Percentiles rank a stretch among this genome's conserved stretches.
Conservation (phyloP, 2,329 filamentous ascomycete species). For the Calonectria ilicicola region DNA sequence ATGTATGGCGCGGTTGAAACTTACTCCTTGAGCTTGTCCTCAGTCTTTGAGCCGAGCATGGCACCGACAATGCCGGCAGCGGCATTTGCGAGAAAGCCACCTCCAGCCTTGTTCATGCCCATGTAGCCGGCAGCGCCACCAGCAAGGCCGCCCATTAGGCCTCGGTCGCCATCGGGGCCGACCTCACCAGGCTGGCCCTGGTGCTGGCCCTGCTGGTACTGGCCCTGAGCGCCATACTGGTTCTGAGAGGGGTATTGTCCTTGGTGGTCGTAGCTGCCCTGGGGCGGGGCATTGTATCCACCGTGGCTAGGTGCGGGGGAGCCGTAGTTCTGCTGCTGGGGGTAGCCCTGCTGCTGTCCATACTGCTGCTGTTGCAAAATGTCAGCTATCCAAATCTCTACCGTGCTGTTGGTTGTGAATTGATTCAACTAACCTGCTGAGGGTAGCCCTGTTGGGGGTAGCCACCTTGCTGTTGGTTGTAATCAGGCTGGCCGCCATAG, state of each 20-base stretch:
- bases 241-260: constrained; percentile 37
- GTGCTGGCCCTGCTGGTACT: constrained; percentile 39
- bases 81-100: constrained; percentile 62
- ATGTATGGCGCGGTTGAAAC: neutral
- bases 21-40: constrained; percentile 54
- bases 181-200: constrained; percentile 43
- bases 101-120: constrained; percentile 64
- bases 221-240: constrained; percentile 41
- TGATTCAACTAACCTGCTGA: constrained; percentile 24
- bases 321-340: constrained; percentile 41
- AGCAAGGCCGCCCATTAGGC: constrained; percentile 62
- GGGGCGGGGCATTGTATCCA: constrained; percentile 33
- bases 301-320: constrained; percentile 40
- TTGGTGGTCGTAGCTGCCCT: constrained; percentile 35
- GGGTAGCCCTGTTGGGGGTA: constrained; percentile 40
- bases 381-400: neutral
- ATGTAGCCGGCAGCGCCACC: constrained; percentile 67
- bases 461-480: constrained; percentile 36
- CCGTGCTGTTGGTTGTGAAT: neutral
- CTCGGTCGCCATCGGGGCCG: constrained; percentile 60
- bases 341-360: constrained; percentile 18
- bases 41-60: constrained; percentile 55
- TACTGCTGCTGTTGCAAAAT: constrained; percentile 38
- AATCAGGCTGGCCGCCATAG: constrained; percentile 32
- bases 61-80: constrained; percentile 67